phyloP scores from a whole-genome alignment of 2,329 filamentous ascomycete genomes.

The Eurotiales sp. region DNA sequence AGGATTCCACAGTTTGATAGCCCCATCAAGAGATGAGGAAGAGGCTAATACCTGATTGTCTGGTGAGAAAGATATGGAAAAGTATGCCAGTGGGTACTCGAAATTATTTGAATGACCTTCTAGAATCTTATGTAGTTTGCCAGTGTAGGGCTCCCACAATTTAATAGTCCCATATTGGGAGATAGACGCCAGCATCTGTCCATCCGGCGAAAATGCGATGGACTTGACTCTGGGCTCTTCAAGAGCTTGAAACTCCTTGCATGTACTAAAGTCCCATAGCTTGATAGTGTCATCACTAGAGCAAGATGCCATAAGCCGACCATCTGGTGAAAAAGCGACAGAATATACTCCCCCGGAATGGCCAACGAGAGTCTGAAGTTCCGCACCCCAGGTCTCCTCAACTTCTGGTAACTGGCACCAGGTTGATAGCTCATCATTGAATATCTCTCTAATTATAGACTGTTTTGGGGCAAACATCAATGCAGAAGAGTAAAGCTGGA shows the following conservation, averaged over 20 bases:
- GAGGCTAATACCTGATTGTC: conserved; percentile 19
- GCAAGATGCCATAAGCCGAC: neutral
- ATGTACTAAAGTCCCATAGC: too few species aligned
- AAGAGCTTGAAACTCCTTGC: too few species aligned
- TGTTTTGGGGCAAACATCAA: conserved; percentile 28
- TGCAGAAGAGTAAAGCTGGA: conserved; percentile 35
- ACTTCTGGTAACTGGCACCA: conserved; percentile 14
- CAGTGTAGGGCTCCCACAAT: conserved; percentile 12
- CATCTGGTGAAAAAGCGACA: neutral
- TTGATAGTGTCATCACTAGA: neutral
- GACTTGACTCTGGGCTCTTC: neutral
- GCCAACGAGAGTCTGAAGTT: conserved; percentile 18
- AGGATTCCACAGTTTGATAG: too few species aligned
- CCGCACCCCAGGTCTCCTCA: conserved; percentile 18
- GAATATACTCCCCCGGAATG: neutral
- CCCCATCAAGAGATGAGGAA: too few species aligned
- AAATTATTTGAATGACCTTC: conserved; percentile 2
- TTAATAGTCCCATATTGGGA: neutral
- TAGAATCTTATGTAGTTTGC: neutral
- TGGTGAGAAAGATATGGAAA: conserved; percentile 18
- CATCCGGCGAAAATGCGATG: conserved; percentile 9
- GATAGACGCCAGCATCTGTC: conserved; percentile 2
- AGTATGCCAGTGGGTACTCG: conserved; percentile 14
- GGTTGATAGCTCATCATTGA: conserved; percentile 17
- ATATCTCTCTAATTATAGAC: conserved; percentile 24